Evolutionary conservation across 805 yeast species (phyloP).

Genomic region (Kazachstania africana): DNA sequence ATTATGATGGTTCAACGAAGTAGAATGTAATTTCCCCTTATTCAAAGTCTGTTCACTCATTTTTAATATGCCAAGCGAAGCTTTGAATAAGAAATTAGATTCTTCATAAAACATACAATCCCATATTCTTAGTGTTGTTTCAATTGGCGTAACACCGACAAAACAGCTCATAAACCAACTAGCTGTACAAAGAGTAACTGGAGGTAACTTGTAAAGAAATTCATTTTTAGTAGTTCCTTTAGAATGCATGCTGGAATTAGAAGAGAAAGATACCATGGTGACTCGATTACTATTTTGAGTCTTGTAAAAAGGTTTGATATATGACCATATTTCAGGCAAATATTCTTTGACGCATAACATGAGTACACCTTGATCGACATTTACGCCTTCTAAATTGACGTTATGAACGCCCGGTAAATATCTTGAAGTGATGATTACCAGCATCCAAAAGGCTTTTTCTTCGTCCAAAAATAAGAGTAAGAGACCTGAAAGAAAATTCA

Average conservation of each 20-base stretch:
- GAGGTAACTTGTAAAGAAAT: slow-evolving; percentile 69
- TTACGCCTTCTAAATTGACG: slow-evolving; percentile 83
- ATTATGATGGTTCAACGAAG: slow-evolving; percentile 1
- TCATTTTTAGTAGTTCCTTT: slow-evolving; percentile 20
- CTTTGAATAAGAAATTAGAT: slow-evolving; percentile 72
- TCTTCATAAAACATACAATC: slow-evolving; percentile 91
- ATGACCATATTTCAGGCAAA: slow-evolving; percentile 70
- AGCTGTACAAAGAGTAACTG: slow-evolving; percentile 85
- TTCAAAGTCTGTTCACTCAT: slow-evolving; percentile 55
- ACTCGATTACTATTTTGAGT: background rate
- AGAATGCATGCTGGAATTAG: no score
- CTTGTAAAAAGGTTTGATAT: slow-evolving; percentile 24
- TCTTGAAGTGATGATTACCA: slow-evolving; percentile 75
- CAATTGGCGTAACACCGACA: slow-evolving; percentile 82
- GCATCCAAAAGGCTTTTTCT: slow-evolving; percentile 90
- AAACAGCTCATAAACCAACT: slow-evolving; percentile 98
- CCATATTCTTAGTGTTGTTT: slow-evolving; percentile 83
- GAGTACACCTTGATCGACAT: slow-evolving; percentile 86
- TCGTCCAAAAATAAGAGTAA: slow-evolving; percentile 77
- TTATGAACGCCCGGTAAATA: slow-evolving; percentile 89
- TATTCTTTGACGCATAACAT: slow-evolving; percentile 79
- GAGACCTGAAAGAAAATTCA: slow-evolving; percentile 85
- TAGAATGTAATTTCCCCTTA: slow-evolving; percentile 11
- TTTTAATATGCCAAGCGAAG: slow-evolving; percentile 70
- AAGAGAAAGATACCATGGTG: no score